Percentiles rank a stretch among this genome's conserved stretches.
Conservation (phyloP, 1,284 basidiomycete species). For the Apiotrichum gracile region DNA sequence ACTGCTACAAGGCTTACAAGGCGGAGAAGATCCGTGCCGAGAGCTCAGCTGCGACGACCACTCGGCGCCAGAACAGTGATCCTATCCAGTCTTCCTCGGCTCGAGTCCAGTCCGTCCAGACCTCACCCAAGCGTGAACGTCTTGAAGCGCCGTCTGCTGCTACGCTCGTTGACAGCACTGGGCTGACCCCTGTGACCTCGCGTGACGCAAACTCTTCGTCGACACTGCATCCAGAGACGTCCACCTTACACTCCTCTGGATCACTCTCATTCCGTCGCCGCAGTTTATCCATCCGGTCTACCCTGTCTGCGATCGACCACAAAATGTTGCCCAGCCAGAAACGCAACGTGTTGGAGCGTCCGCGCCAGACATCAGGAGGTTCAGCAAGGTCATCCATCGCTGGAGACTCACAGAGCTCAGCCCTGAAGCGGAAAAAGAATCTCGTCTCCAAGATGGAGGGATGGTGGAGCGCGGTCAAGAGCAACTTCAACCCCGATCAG, state of each 20-base stretch:
- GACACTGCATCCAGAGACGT: no score
- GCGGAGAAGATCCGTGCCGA: constrained; percentile 53
- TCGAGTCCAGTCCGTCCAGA: neutral
- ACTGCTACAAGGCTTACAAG: constrained; percentile 55
- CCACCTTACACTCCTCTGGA: neutral
- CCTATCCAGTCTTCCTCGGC: neutral
- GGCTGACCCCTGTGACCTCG: constrained; percentile 24
- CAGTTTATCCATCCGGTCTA: constrained; percentile 36
- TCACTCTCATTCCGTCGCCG: constrained; percentile 15
- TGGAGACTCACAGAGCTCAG: constrained; percentile 4
- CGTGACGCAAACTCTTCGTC: constrained; percentile 22
- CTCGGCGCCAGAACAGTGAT: neutral
- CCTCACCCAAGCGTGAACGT: neutral
- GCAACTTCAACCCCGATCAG: constrained; percentile 41
- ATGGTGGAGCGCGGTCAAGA: constrained; percentile 50
- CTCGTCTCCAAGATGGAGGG: constrained; percentile 49
- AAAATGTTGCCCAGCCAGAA: constrained; percentile 24
- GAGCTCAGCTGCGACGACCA: constrained; percentile 14
- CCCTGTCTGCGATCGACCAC: constrained; percentile 30
- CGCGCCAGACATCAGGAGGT: constrained; percentile 32
- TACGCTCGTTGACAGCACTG: neutral
- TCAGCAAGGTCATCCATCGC: constrained; percentile 14
- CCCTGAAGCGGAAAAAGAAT: constrained; percentile 42
- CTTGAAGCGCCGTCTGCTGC: neutral
- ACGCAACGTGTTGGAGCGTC: constrained; percentile 23